Conservation (phyloP, 495 filamentous ascomycete species). For the Hyaloscypha finlandica region DNA sequence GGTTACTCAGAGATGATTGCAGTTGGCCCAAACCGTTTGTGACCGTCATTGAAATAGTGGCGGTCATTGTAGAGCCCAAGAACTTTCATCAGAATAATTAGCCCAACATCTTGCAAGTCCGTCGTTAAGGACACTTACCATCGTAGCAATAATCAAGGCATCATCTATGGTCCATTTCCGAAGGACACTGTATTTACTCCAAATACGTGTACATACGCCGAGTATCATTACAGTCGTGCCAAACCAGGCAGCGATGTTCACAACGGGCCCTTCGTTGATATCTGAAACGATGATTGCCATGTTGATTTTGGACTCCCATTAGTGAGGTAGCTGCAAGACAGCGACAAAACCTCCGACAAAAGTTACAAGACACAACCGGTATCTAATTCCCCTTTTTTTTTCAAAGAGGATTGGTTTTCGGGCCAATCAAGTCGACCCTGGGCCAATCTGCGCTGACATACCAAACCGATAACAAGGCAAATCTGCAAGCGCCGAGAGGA, state of each 20-base stretch:
- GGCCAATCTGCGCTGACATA: background rate
- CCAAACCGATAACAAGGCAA: background rate
- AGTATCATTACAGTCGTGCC: conserved; percentile 15
- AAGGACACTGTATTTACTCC: conserved; percentile 14
- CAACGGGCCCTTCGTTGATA: conserved; percentile 8
- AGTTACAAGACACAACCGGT: background rate
- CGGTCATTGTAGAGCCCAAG: conserved; percentile 8
- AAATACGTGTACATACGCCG: background rate
- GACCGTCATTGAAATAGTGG: conserved; percentile 20
- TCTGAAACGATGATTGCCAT: background rate
- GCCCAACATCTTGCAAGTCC: background rate
- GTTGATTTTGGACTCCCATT: background rate
- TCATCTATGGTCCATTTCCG: conserved; percentile 12
- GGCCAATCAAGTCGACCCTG: background rate
- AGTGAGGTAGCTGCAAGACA: background rate
- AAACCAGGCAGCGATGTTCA: conserved; percentile 8
- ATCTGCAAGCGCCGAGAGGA: background rate
- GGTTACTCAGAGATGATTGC: conserved; percentile 9
- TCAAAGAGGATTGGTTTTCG: too few species aligned
- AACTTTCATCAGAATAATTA: background rate
- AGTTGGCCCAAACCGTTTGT: conserved; percentile 11
- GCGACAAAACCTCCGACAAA: background rate
- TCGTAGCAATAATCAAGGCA: background rate
- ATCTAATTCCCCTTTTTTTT: background rate
- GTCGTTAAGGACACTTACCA: conserved; percentile 6